Evolutionary conservation across 2,329 filamentous ascomycete genomes (phyloP).

Genomic region (Colletotrichum chlorophyti): DNA sequence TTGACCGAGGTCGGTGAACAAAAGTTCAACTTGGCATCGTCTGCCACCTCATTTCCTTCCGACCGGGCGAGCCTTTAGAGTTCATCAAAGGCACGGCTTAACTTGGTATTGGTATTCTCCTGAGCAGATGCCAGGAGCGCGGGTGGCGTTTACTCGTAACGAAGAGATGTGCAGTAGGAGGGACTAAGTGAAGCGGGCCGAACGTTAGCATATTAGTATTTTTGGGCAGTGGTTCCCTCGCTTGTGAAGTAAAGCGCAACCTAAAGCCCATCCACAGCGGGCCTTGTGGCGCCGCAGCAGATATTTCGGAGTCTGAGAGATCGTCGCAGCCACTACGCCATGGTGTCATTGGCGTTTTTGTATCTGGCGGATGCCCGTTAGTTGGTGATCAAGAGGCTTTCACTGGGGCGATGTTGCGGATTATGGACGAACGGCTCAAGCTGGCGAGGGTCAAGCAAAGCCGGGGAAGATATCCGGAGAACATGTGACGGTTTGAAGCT

Average conservation of each 20-base stretch:
- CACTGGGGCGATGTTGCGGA: background rate
- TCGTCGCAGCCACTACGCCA: background rate
- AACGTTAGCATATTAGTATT: background rate
- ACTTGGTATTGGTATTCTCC: background rate
- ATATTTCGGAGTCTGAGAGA: background rate
- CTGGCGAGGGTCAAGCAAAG: background rate
- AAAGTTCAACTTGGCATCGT: background rate
- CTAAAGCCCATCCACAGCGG: background rate
- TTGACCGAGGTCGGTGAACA: background rate
- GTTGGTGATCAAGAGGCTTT: background rate
- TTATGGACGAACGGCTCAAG: background rate
- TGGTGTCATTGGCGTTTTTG: background rate
- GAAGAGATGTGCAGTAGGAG: conserved; percentile 2
- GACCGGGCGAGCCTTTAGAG: background rate
- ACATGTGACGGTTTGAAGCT: background rate
- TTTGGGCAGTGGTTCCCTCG: background rate
- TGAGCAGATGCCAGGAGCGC: conserved; percentile 7
- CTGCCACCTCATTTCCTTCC: background rate
- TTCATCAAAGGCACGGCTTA: background rate
- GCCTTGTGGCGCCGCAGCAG: background rate
- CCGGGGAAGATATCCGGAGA: conserved; percentile 8
- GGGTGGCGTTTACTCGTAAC: conserved; percentile 12
- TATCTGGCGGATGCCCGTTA: no score
- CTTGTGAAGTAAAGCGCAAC: background rate
- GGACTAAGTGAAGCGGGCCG: conserved; percentile 11